These are phyloP conservation scores for Mycena polygramma DNA, from an alignment of 768 basidiomycete species.

Conservation along the genomic window DNA sequence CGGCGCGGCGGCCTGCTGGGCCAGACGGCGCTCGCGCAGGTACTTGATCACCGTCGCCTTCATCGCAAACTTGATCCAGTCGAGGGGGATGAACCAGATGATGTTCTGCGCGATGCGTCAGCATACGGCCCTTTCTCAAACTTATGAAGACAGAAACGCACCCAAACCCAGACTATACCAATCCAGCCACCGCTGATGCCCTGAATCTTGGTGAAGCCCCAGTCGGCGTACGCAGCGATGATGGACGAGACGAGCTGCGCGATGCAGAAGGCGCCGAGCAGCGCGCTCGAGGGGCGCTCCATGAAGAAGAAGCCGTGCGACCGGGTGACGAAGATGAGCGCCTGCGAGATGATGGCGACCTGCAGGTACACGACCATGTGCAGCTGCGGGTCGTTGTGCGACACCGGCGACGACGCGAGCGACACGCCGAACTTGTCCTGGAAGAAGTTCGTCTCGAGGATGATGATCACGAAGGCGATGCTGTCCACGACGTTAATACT, in stretches of 20 bases:
- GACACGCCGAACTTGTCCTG: slow-evolving; percentile 84
- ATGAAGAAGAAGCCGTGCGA: slow-evolving; percentile 97
- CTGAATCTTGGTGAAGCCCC: slow-evolving; percentile 91
- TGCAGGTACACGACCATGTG: slow-evolving; percentile 96
- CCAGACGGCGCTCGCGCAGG: slow-evolving; percentile 77
- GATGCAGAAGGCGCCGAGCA: slow-evolving; percentile 90
- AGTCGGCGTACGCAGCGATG: slow-evolving; percentile 94
- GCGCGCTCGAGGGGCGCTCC: slow-evolving; percentile 92
- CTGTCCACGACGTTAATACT: slow-evolving; percentile 49
- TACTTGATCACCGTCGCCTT: slow-evolving; percentile 91
- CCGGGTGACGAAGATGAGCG: slow-evolving; percentile 96
- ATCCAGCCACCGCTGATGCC: slow-evolving; percentile 94
- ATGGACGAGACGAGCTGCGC: slow-evolving; percentile 96
- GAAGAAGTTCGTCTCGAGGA: slow-evolving; percentile 92
- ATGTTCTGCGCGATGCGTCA: slow-evolving; percentile 74
- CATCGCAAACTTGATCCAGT: slow-evolving; percentile 97
- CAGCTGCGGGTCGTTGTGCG: slow-evolving; percentile 76
- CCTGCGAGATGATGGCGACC: slow-evolving; percentile 99
- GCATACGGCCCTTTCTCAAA: slow-evolving; percentile 8
- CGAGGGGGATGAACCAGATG: slow-evolving; percentile 95
- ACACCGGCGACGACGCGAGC: slow-evolving; percentile 55
- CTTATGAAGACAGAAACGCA: slow-evolving; percentile 54
- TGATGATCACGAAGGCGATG: slow-evolving; percentile 83
- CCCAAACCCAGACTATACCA: slow-evolving; percentile 98
- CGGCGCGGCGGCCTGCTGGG: slow-evolving; percentile 52